Percentiles rank a stretch among this genome's conserved stretches.
Conservation (phyloP, 805 yeast species). For the Candida pini region DNA sequence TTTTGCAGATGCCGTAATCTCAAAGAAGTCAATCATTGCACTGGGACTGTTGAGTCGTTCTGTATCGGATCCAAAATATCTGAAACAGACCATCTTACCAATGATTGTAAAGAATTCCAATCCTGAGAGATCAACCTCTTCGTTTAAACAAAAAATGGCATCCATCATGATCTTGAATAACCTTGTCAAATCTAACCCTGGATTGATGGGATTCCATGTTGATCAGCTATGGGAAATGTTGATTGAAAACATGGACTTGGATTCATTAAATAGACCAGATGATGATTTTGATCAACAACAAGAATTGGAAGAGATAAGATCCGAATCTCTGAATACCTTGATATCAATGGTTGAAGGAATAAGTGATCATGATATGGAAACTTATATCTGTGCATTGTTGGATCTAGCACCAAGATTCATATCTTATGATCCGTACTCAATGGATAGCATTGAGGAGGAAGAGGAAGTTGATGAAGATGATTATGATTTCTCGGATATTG, state of each 20-base stretch:
- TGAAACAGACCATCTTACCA: constrained; percentile 17
- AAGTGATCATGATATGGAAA: constrained; percentile 28
- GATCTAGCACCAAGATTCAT: constrained; percentile 28
- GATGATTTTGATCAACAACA: constrained; percentile 31
- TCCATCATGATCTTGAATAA: constrained; percentile 14
- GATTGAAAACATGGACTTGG: constrained; percentile 9
- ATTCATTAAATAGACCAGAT: constrained; percentile 19
- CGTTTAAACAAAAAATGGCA: constrained; percentile 9
- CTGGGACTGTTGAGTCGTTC: constrained; percentile 30
- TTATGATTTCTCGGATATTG: constrained; percentile 32
- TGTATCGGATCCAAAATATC: constrained; percentile 14
- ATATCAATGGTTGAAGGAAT: constrained; percentile 35
- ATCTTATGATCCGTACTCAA: constrained; percentile 42
- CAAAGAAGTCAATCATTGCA: constrained; percentile 39
- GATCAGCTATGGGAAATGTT: constrained; percentile 9
- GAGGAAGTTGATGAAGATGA: constrained; percentile 36
- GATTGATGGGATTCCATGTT: constrained; percentile 14
- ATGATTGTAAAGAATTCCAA: constrained; percentile 1
- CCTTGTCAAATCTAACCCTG: constrained; percentile 24
- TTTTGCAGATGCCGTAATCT: constrained; percentile 37
- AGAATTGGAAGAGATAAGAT: constrained; percentile 35
- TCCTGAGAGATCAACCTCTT: background rate
- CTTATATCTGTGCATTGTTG: constrained; percentile 24
- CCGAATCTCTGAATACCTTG: constrained; percentile 40
- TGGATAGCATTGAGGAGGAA: constrained; percentile 27